Base-by-base conservation (phyloP, 2,329 filamentous ascomycete species). In the Colletotrichum limetticola region DNA sequence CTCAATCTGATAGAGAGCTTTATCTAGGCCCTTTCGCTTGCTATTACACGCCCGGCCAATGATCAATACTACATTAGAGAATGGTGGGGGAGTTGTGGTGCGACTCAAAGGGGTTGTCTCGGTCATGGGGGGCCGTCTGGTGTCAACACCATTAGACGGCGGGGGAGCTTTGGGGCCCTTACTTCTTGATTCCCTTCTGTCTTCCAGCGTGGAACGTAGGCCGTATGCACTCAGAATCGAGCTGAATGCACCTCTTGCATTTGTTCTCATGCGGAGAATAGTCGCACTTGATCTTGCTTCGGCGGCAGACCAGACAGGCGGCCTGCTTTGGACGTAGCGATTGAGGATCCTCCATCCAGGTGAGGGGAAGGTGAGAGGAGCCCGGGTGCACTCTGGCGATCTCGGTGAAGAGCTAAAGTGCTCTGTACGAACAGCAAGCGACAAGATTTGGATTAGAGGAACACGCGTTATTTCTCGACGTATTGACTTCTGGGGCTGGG, bases 171-270 rank as follows among this genome's bases (percentile, higher is more conserved):
- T 46, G 32, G 49, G 61, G 28, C 53, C 76, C 85, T 82, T 82
- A 92, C 92, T 94, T 94, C 80, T 94, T 94, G 73, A 94, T 92
- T 26, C 92, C 93, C 78, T 94, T 94, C 78, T 93, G 92, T 62
- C 93, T 86, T 8, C 92, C 92, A 4, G 93, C 88, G 74, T 94
- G 92, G 78, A 94, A 93, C n/a, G 89, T 89, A n/a, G 88, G 92
- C 2, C 93, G 90, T 6, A 93, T 84, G 79, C 92, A 94, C 72
- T 93, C 90, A 16, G 83, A 79, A 42, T 87, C 85, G 8, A 88
- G 83, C 77, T 90, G 87, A 66, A 85, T 83, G 79, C 91, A 93
- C 80, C 90, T 87, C 75, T 90, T 90, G 79, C 91, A 93, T 30
- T 86, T 84, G 24, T 83, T 78, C 71, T 88, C 85, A 55, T 85